Evolutionary conservation across 805 yeast species (phyloP).

Genomic region (Metschnikowia gelsemii): DNA sequence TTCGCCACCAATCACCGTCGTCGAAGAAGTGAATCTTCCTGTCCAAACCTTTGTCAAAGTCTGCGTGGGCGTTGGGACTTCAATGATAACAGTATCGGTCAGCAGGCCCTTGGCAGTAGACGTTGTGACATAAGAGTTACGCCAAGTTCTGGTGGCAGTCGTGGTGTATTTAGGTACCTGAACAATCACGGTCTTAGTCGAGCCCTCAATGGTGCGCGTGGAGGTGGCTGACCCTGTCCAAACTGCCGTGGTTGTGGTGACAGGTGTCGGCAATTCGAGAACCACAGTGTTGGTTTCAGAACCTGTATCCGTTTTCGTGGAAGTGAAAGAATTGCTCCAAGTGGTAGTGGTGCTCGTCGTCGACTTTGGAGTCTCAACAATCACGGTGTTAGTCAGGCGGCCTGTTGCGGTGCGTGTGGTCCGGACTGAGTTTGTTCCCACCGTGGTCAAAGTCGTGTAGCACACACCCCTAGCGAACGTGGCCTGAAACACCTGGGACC

Average conservation of each 20-base stretch:
- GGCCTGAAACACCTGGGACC: constrained; percentile 10
- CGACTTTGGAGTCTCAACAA: constrained; percentile 14
- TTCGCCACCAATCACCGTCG: constrained; percentile 9
- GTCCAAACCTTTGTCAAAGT: constrained; percentile 15
- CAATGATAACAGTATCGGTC: constrained; percentile 13
- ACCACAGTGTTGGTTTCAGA: constrained; percentile 22
- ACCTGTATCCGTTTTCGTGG: constrained; percentile 5
- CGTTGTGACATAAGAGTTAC: constrained; percentile 7
- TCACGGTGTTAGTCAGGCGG: constrained; percentile 10
- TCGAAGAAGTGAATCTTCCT: constrained; percentile 4
- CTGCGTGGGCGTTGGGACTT: constrained; percentile 19
- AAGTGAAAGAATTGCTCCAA: background rate
- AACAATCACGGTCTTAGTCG: too few relatives aligned
- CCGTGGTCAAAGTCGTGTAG: constrained; percentile 7
- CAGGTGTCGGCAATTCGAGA: constrained; percentile 9
- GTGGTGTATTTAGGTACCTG: background rate
- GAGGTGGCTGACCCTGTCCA: too few relatives aligned
- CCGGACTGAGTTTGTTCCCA: constrained; percentile 8
- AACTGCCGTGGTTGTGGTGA: constrained; percentile 6
- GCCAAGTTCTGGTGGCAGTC: constrained; percentile 16
- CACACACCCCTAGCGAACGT: constrained; percentile 8
- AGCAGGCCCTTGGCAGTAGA: background rate
- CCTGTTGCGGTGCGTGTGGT: constrained; percentile 10
- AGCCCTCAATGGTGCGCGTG: too few relatives aligned
- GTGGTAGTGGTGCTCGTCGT: constrained; percentile 12